Evolutionary conservation across 169 alveolate genomes (phyloP), one percentile per base, ranked within the genome.

Genomic region (Eimeria tenella): DNA sequence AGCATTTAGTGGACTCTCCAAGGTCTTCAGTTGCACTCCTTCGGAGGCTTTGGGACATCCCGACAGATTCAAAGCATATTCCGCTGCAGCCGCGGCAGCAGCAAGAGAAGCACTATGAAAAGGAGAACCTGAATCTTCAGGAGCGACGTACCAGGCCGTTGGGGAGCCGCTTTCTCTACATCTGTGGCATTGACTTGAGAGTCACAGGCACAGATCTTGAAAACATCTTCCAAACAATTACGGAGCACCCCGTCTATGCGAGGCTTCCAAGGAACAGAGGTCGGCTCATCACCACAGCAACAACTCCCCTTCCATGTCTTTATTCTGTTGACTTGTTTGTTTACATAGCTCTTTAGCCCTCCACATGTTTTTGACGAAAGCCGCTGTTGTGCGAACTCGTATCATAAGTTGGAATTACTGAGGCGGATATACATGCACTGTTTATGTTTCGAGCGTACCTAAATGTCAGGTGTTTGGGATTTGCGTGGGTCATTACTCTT

Each of bases 121-220:
- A 42, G 53, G 92, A 86, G 52, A 79, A 79, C 56, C 63, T 52
- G 70, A 42, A 65, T 71, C 93, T 91, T 68, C 95, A 81, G 42
- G 70, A 19, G 68, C 86, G 75, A 25, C 92, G 84, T 4, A 79
- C 77, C n/a, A 84, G 95, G 50, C 95, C 95, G 7, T 70, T 91
- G 15, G 95, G 95, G 60, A 81, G 93, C 19, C 56, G 79, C n/a
- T 63, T 60, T 60, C 77, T 91, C 56, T 91, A 81, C 65, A 31
- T 91, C 4, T 74, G 93, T 55, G 92, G 92, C 10, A 86, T 91
- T 6, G 95, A 91, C 25, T 63, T 63, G 60, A 70, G 95, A 53
- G 56, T 81, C 21, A 55, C 86, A 50, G 82, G 68, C 82, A 79
- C 95, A 7, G 95, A 91, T 42, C 86, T 91, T 21, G 95, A 91